These are phyloP conservation scores for Nemania sp. DNA, from an alignment of 2,329 filamentous ascomycete genomes.

Conservation along the genomic window DNA sequence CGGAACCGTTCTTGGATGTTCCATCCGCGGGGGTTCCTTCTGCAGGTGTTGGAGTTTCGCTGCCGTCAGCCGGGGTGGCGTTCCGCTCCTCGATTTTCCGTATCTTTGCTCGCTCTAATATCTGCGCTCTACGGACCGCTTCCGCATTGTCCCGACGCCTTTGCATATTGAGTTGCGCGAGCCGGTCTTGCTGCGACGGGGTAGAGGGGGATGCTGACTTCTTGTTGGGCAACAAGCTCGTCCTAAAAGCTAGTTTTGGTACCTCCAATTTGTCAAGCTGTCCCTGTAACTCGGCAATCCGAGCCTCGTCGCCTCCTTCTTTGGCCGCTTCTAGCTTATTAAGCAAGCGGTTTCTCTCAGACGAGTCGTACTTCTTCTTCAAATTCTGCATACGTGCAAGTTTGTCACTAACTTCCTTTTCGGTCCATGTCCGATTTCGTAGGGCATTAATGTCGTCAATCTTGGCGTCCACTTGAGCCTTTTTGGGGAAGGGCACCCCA, in stretches of 20 bases:
- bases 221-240: constrained; percentile 67
- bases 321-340: constrained; percentile 75
- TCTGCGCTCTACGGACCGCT: constrained; percentile 88
- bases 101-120: constrained; percentile 78
- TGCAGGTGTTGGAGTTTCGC: constrained; percentile 64
- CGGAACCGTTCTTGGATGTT: constrained; percentile 61
- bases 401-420: constrained; percentile 83
- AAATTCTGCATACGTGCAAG: constrained; percentile 77
- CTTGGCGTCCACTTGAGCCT: constrained; percentile 75
- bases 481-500: constrained; percentile 79
- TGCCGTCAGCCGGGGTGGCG: constrained; percentile 64
- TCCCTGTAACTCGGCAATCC: constrained; percentile 65
- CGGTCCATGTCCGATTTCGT: constrained; percentile 83
- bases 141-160: constrained; percentile 89
- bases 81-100: constrained; percentile 71
- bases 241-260: constrained; percentile 80
- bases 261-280: constrained; percentile 73
- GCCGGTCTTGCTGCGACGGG: constrained; percentile 79
- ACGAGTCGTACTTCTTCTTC: constrained; percentile 73
- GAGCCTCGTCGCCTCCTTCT: constrained; percentile 70
- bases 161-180: constrained; percentile 84
- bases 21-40: constrained; percentile 64
- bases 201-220: constrained; percentile 62
- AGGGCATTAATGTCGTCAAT: constrained; percentile 83
- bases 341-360: constrained; percentile 75